These are phyloP conservation scores for Ricinus communis DNA, from an alignment of 345 rosid genomes.

Conservation along the genomic window DNA sequence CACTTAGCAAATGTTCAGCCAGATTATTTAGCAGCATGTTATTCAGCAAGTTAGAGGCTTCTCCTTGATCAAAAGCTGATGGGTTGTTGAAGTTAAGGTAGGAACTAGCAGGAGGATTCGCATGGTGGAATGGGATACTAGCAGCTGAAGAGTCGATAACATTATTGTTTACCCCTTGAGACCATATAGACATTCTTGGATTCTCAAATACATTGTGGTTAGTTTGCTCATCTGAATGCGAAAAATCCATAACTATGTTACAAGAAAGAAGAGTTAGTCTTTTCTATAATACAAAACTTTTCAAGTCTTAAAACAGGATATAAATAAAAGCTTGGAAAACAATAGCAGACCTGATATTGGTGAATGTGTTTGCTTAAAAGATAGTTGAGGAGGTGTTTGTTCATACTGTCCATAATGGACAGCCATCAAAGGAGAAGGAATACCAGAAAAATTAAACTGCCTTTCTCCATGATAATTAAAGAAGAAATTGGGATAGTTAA, in stretches of 20 bases:
- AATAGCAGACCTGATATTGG: slow-evolving; percentile 26
- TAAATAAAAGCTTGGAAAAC: neutral
- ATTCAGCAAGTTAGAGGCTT: neutral
- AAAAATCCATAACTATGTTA: slow-evolving; percentile 31
- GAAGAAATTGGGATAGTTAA: neutral
- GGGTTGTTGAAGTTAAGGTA: neutral
- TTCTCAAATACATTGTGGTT: slow-evolving; percentile 6
- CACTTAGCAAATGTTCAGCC: slow-evolving; percentile 9
- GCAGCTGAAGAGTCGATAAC: neutral
- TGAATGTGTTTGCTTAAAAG: slow-evolving; percentile 12
- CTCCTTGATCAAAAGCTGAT: neutral
- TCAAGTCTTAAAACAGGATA: neutral
- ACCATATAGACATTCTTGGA: slow-evolving; percentile 4
- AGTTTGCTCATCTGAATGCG: slow-evolving; percentile 14
- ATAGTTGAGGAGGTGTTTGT: neutral
- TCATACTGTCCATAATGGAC: slow-evolving; percentile 8
- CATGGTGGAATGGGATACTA: neutral
- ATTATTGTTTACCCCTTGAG: slow-evolving; percentile 7
- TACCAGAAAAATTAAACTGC: neutral
- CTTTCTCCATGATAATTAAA: neutral
- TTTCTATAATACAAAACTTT: neutral
- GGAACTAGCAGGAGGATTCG: neutral
- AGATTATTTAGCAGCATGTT: neutral
- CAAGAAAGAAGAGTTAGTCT: slow-evolving; percentile 14
- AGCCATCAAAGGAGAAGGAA: slow-evolving; percentile 2